Evolutionary conservation across 306 rosid species (phyloP), one percentile per base, ranked within the genome.

Genomic region (Chamaecrista fasciculata): DNA sequence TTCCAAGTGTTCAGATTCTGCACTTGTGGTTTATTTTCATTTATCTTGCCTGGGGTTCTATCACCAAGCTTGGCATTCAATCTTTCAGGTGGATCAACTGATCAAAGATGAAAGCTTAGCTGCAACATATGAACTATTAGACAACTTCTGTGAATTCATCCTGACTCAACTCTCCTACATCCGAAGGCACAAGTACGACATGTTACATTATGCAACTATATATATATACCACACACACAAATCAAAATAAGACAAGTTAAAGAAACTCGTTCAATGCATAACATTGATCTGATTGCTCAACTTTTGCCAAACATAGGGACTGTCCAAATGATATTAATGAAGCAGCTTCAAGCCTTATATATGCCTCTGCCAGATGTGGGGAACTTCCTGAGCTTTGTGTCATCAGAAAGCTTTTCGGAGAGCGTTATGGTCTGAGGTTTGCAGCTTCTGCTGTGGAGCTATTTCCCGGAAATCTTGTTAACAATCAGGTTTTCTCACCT

Each of bases 281-380:
- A n/a, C n/a, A 37, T 11, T 24, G 43, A 18, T 25, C 51, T 66
- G 40, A 65, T 34, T 18, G 20, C 49, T 71, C 9, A 55, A 66
- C 2, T 47, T 51, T 21, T 51, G 23, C 15, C 37, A 39, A 36
- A 52, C 11, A 18, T 31, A 83, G 87, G 87, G 84, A 80, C 28
- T 80, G 88, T 63, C 97, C 98, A 21, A 77, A 85, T 70, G 97
- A 90, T 34, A 73, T 94, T 4, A 94, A 86, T 3, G 97, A 88
- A 84, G 97, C 98, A 16, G 78, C 86, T 76, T 90, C 98, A 12
- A 90, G 84, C 70, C 90, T 94, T 37, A 83, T 90, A 68, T 94
- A 47, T 84, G 96, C 98, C 23, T 90, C 98, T 28, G 94, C 97
- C 3, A 80, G 98, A 80, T 86, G 87, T 65, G 98, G 97, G 11